Evolutionary conservation across 192 early-diverging fungal species (phyloP), one percentile per base, ranked within the genome.

Genomic region (Gigaspora rosea): DNA sequence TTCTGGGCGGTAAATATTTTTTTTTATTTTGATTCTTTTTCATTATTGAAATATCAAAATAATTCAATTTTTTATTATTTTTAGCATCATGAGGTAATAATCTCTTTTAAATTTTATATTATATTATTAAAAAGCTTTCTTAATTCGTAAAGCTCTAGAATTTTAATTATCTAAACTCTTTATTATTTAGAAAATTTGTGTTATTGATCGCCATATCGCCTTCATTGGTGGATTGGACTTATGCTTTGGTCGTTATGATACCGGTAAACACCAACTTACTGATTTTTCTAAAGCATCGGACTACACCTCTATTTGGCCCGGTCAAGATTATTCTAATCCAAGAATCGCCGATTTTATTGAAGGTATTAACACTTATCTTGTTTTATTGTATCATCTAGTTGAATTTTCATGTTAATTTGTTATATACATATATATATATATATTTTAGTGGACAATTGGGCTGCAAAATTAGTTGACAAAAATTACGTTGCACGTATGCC

Each of bases 261-360:
- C 90, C 22, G 88, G 91, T 57, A 86, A 87, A 33, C 95, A 97
- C 78, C 86, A 89, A 15, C 76, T 96, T 67, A 78, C 85, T 8
- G 95, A 96, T 84, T 90, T 91, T 81, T 88, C 86, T 32, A 76
- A 84, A 10, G 11, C 52, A 36, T 82, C 82, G 2, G 79, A 88
- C 51, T 65, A 86, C n/a, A 56, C 84, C 8, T 80, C 81, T 47
- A 77, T 88, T n/a, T 89, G 83, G 79, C 86, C 91, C 46, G 93
- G 93, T 6, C 92, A 92, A 87, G 95, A 97, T 82, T 97, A 93
- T 81, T 92, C 90, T 71, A 95, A 97, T 77, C 92, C 95, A 41
- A 91, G 95, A 20, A 88, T 95, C 76, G 92, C 92, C 69, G 95
- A 97, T 82, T 89, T 89, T 78, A 8, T 58, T 2, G 81, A 86